Base-by-base conservation (phyloP, 2,329 filamentous ascomycete genomes). In the Dactylellina leptospora region DNA sequence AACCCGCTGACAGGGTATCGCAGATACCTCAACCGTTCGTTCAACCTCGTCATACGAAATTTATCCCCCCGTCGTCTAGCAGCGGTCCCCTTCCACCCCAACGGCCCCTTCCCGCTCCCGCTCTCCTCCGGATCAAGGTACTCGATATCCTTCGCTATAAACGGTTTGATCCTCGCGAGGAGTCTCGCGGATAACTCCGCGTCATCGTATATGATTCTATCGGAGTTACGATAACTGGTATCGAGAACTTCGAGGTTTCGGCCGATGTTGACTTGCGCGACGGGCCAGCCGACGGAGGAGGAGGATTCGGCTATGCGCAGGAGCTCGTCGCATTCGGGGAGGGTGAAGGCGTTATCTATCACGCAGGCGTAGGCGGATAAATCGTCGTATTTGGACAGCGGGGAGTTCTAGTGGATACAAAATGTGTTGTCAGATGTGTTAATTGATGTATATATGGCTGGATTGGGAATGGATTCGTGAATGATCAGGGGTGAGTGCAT, bases 121-220 rank as follows among this genome's bases (percentile, higher is more conserved):
- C 40, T n/a, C n/a, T 68, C 69, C 1, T 20, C 47, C 1, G 69
- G 58, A n/a, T 73, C 69, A 6, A 73, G 22, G n/a, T 61, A 61
- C 6, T n/a, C 69, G 10, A 73, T 73, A 62, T 73, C 81, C 0
- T 80, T 80, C 9, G 28, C 50, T 16, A 86, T 75, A 20, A 80
- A 79, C 3, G 80, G 80, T 64, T 80, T 78, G 11, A 86, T 78
- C 8, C 91, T 83, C 40, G 80, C 81, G 84, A 89, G 88, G 0
- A 95, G 76, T 20, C 85, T 84, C 22, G 85, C 82, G 0, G 86
- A 87, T 0, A 93, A 75, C 0, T 85, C 84, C 2, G 83, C 81
- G 11, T 84, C 80, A 77, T 95, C 90, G 85, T 87, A 90, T 75
- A 95, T 88, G 74, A 93, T 90, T 2, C 91, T 84, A n/a, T 88